A percentile compares a stretch with the other conserved stretches of the same genome.
Evolutionary conservation across 352 stramenopile species (phyloP).

Genomic region (Phytophthora tubulina): DNA sequence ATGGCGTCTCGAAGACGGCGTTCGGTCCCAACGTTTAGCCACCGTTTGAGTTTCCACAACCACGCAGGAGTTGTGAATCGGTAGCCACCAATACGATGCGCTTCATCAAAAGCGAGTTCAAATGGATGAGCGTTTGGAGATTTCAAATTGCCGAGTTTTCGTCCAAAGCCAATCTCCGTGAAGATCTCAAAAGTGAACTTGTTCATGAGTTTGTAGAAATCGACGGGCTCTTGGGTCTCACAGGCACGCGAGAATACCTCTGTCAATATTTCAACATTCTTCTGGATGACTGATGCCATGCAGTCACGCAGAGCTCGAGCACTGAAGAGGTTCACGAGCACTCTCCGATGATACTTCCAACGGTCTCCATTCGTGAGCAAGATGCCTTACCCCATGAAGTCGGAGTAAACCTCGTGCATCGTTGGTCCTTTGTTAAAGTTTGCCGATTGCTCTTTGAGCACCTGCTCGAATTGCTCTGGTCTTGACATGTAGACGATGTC

Average conservation of each 20-base stretch:
- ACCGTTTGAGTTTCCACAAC: constrained; percentile 41
- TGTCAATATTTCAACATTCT: constrained; percentile 25
- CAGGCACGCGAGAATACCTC: neutral
- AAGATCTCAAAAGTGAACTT: constrained; percentile 63
- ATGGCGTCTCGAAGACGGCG: constrained; percentile 12
- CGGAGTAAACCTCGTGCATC: constrained; percentile 43
- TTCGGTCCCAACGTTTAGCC: constrained; percentile 29
- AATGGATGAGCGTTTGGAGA: constrained; percentile 37
- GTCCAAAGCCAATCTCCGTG: constrained; percentile 61
- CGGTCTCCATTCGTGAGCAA: constrained; percentile 62
- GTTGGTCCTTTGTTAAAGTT: constrained; percentile 70
- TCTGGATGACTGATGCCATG: constrained; percentile 34
- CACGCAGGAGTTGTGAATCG: constrained; percentile 21
- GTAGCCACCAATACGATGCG: constrained; percentile 24
- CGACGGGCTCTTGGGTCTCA: neutral
- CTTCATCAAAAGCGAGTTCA: constrained; percentile 38
- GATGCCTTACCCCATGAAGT: constrained; percentile 71
- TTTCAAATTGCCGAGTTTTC: constrained; percentile 40
- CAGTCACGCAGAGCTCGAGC: constrained; percentile 47
- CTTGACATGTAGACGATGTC: constrained; percentile 30
- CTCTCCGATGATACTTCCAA: constrained; percentile 76
- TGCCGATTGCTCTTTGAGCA: constrained; percentile 63
- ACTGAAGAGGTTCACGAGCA: constrained; percentile 84
- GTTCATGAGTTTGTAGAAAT: constrained; percentile 36
- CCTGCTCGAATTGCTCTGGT: constrained; percentile 47